Evolutionary conservation across 2,329 filamentous ascomycete genomes (phyloP).

Genomic region (Rutstroemia sp.): DNA sequence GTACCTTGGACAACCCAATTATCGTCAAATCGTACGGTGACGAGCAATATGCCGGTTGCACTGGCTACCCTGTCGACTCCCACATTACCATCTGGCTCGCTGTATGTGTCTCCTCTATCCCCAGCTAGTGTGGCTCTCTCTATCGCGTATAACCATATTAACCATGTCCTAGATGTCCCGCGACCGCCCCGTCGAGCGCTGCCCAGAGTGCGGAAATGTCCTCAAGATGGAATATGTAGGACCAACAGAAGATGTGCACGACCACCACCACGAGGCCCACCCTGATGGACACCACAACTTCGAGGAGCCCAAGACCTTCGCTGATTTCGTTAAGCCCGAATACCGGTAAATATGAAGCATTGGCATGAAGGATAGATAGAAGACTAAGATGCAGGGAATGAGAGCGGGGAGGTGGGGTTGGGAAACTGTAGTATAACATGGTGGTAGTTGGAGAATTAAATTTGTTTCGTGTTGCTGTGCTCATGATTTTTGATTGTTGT

Average conservation of each 20-base stretch:
- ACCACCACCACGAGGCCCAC: constrained; percentile 44
- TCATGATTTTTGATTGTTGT: not conserved
- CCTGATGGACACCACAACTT: constrained; percentile 44
- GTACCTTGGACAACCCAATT: constrained; percentile 86
- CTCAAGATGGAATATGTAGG: constrained; percentile 98
- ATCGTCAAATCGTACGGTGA: constrained; percentile 84
- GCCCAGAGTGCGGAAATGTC: constrained; percentile 91
- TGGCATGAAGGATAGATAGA: not conserved
- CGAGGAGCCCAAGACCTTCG: constrained; percentile 94
- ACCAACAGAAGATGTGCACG: constrained; percentile 57
- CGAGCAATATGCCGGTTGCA: constrained; percentile 96
- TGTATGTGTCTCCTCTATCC: constrained; percentile 39
- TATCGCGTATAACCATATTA: not conserved
- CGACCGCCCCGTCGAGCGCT: constrained; percentile 87
- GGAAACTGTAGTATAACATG: not conserved
- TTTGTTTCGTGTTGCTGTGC: not conserved
- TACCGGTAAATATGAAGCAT: constrained; percentile 62
- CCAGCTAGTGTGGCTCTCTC: not conserved
- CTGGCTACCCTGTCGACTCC: constrained; percentile 85
- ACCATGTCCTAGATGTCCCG: constrained; percentile 58
- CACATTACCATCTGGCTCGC: constrained; percentile 88
- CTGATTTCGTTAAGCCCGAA: constrained; percentile 90
- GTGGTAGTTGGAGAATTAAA: not conserved
- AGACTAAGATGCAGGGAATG: not conserved
- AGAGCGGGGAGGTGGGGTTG: not conserved